Percentiles rank a stretch among this genome's conserved stretches.
phyloP scores from a whole-genome alignment of 2,329 filamentous ascomycete genomes.

The Lecanosticta acicola region DNA sequence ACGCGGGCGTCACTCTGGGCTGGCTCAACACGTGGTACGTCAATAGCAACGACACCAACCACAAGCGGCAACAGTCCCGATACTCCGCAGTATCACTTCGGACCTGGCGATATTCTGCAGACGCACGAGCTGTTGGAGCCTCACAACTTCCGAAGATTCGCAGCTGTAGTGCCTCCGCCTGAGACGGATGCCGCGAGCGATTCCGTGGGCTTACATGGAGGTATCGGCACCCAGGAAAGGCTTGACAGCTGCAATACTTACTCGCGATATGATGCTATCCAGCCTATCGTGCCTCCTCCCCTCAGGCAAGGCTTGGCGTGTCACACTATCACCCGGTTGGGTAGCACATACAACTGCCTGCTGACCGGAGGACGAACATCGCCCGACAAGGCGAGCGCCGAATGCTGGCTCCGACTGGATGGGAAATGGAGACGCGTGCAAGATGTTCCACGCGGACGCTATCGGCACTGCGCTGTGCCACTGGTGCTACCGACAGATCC shows the following conservation, averaged over 20 bases:
- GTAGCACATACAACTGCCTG: slow-evolving; percentile 50
- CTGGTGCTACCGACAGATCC: slow-evolving; percentile 33
- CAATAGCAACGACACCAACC: slow-evolving; percentile 16
- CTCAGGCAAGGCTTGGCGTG: slow-evolving; percentile 53
- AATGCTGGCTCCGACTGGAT: slow-evolving; percentile 69
- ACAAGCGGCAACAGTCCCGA: slow-evolving; percentile 12
- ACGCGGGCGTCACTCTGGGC: slow-evolving; percentile 23
- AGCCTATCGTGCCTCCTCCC: slow-evolving; percentile 25
- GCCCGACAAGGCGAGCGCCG: slow-evolving; percentile 60
- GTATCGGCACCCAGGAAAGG: slow-evolving; percentile 45
- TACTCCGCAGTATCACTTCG: slow-evolving; percentile 23
- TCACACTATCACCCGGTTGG: slow-evolving; percentile 66
- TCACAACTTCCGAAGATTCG: slow-evolving; percentile 35
- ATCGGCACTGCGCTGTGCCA: slow-evolving; percentile 63
- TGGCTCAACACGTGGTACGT: slow-evolving; percentile 16
- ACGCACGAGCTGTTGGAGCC: slow-evolving; percentile 25
- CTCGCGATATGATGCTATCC: slow-evolving; percentile 26
- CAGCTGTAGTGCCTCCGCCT: slow-evolving; percentile 33
- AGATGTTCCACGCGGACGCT: slow-evolving; percentile 64
- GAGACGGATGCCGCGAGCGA: slow-evolving; percentile 25
- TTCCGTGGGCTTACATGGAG: slow-evolving; percentile 39
- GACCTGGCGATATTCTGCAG: slow-evolving; percentile 21
- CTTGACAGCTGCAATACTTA: slow-evolving; percentile 44
- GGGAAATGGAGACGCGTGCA: slow-evolving; percentile 59
- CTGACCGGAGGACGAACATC: slow-evolving; percentile 75